Conservation (phyloP, 1,284 basidiomycete genomes). For the Ganoderma resinaceum region DNA sequence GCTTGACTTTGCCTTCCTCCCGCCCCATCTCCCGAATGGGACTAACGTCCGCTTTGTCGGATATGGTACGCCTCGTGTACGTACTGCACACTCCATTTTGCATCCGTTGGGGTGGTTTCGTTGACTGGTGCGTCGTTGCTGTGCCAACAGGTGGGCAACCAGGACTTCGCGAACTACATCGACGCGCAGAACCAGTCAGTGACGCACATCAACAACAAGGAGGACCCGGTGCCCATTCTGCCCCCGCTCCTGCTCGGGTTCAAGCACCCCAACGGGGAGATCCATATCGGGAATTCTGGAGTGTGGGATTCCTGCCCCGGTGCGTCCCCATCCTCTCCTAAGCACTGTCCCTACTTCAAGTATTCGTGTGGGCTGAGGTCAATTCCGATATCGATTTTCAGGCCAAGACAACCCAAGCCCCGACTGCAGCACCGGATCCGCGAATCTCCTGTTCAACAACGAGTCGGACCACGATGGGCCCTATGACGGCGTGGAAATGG, state of each 20-base stretch:
- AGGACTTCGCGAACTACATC: slow-evolving; percentile 64
- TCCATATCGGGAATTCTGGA: slow-evolving; percentile 56
- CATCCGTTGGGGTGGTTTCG: background rate
- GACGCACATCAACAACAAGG: slow-evolving; percentile 38
- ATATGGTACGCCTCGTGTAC: slow-evolving; percentile 63
- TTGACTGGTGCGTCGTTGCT: background rate
- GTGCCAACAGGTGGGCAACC: slow-evolving; percentile 51
- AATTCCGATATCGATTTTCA: slow-evolving; percentile 11
- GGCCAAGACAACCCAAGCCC: slow-evolving; percentile 63
- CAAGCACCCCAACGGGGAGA: slow-evolving; percentile 62
- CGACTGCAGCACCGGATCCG: slow-evolving; percentile 62
- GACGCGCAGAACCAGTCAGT: slow-evolving; percentile 45
- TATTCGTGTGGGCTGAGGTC: background rate
- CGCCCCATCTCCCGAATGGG: slow-evolving; percentile 47
- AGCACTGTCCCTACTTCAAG: background rate
- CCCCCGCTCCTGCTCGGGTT: slow-evolving; percentile 59
- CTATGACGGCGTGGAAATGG: slow-evolving; percentile 63
- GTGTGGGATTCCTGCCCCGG: slow-evolving; percentile 57
- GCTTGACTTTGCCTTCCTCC: slow-evolving; percentile 53
- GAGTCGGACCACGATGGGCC: slow-evolving; percentile 60
- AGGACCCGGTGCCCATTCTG: slow-evolving; percentile 36
- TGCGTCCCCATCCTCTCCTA: slow-evolving; percentile 31
- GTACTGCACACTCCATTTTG: background rate
- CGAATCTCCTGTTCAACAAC: slow-evolving; percentile 54
- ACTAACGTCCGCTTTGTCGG: slow-evolving; percentile 48